Evolutionary conservation across 768 basidiomycete genomes (phyloP), one percentile per base, ranked within the genome.

Genomic region (Trametopsis cervina): DNA sequence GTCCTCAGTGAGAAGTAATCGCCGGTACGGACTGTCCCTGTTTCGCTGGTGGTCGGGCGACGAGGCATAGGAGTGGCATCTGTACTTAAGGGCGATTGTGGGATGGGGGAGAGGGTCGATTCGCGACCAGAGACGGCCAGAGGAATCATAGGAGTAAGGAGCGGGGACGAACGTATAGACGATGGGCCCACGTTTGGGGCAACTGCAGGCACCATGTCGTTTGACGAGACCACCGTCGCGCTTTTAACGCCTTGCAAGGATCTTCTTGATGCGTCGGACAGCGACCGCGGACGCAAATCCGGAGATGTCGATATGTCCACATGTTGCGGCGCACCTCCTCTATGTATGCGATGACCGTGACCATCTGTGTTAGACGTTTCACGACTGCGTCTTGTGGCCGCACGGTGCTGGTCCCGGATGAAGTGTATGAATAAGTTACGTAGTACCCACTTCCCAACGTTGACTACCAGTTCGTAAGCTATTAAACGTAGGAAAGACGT

Each of bases 401-500:
- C 50, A 21, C 71, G 72, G 50, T 80, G 74, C 54, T 89, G 79
- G 58, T 89, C 88, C 10, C 73, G 72, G 43, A 90, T 74, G 60
- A 92, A 91, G 2, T 78, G 81, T 25, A 80, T 61, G 64, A 95
- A 96, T 12, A 96, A 66, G 61, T 94, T 95, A 23, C 85, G 76
- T 18, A 95, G 65, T 1, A 90, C 79, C 89, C 91, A 94, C 67
- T 89, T 94, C 1, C 90, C 93, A 39, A 95, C 71, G 62, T 94
- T 95, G 54, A 95, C 93, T 96, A 53, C 1, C 6, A 2, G 11
- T 18, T 38, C 13, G 17, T 29, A 26, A 40, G 26, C 13, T 3
- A 40, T 36, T 44, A 29, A 15, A 44, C 41, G 37, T 15, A 46
- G n/a, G 25, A 26, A 47, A 51, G 51, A 29, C 47, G 26, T 22